Evolutionary conservation across 345 rosid genomes (phyloP).

Genomic region (Capsella bursapastoris): DNA sequence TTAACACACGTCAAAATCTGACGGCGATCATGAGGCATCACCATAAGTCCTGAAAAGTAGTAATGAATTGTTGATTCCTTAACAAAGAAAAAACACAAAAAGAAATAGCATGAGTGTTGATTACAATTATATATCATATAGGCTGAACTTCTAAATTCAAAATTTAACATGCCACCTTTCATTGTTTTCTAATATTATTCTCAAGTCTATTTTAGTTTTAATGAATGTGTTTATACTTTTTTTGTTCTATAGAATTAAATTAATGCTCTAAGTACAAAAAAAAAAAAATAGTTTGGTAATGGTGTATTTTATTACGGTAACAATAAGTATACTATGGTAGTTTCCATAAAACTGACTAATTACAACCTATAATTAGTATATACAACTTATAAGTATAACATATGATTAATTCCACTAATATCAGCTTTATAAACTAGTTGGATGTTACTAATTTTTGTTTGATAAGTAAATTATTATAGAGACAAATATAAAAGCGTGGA

Average conservation of each 20-base stretch:
- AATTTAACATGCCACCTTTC: not conserved
- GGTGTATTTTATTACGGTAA: not conserved
- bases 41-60: not conserved
- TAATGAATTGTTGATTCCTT: not conserved
- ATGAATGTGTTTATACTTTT: not conserved
- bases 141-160: not conserved
- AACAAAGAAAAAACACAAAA: no score
- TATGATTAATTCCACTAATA: not conserved
- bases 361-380: not conserved
- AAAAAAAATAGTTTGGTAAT: not conserved
- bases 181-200: not conserved
- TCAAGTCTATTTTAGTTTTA: not conserved
- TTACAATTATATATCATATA: not conserved
- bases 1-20: not conserved
- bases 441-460: not conserved
- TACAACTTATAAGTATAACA: not conserved
- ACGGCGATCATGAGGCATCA: constrained; percentile 9
- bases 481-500: not conserved
- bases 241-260: not conserved
- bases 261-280: not conserved
- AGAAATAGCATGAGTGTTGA: not conserved
- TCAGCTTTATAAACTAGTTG: not conserved
- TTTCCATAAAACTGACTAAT: not conserved
- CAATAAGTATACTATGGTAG: not conserved
- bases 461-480: not conserved